A percentile compares a stretch with the other conserved stretches of the same genome.
These are phyloP conservation scores for Kluyveromyces wickerhamii DNA, from an alignment of 805 yeast species.

Conservation along the genomic window DNA sequence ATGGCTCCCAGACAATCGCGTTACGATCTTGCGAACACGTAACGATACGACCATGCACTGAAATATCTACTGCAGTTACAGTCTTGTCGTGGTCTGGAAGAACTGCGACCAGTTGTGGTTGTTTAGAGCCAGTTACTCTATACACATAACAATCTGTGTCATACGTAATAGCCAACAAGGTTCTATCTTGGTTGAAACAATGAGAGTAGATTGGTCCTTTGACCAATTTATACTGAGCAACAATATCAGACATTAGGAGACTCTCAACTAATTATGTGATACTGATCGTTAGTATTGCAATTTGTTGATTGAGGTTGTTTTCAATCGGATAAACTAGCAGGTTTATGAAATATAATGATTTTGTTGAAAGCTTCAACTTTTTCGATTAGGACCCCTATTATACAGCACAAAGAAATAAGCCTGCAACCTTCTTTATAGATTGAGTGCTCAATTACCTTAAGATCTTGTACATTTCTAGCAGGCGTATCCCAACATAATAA, in stretches of 20 bases:
- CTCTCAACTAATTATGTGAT: conserved; percentile 24
- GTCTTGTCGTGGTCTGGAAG: conserved; percentile 85
- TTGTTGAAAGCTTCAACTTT: too few relatives aligned
- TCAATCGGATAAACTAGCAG: too few relatives aligned
- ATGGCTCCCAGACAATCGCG: conserved; percentile 91
- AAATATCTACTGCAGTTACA: conserved; percentile 90
- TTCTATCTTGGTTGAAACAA: conserved; percentile 64
- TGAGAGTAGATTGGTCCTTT: conserved; percentile 87
- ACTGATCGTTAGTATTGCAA: too few relatives aligned
- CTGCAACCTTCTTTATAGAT: too few relatives aligned
- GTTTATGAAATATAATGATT: too few relatives aligned
- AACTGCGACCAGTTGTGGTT: conserved; percentile 56
- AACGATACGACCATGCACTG: conserved; percentile 80
- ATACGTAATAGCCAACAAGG: conserved; percentile 72
- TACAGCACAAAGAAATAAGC: too few relatives aligned
- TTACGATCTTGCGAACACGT: conserved; percentile 98
- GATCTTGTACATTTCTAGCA: too few relatives aligned
- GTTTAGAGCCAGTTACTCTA: conserved; percentile 39
- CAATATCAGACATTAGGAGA: conserved; percentile 23
- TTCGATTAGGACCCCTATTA: too few relatives aligned
- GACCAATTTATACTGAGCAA: conserved; percentile 53
- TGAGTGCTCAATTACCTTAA: too few relatives aligned
- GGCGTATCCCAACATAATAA: too few relatives aligned
- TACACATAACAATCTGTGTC: conserved; percentile 71
- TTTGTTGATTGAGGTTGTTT: too few relatives aligned